Evolutionary conservation across 83 land plant genomes (phyloP).

Genomic region (Picea engelmannii): DNA sequence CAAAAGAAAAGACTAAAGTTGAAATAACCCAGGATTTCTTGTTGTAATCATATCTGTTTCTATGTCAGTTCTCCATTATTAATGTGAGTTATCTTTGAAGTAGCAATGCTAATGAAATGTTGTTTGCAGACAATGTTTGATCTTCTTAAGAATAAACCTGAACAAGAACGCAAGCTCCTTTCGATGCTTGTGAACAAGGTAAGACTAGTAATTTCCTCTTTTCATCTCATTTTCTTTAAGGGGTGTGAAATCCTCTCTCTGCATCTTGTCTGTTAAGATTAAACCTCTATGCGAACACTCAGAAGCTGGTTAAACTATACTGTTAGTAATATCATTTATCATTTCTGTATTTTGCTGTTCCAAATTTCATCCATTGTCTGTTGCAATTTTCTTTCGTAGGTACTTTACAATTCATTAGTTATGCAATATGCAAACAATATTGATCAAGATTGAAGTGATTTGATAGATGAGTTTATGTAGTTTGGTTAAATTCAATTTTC

Average conservation of each 20-base stretch:
- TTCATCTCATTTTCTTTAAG: neutral
- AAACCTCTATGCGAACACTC: neutral
- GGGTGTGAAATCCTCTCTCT: neutral
- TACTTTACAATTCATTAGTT: neutral
- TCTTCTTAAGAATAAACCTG: slow-evolving; percentile 84
- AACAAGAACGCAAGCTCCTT: slow-evolving; percentile 84
- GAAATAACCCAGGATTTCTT: neutral
- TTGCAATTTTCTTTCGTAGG: neutral
- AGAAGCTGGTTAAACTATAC: neutral
- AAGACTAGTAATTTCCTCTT: slow-evolving; percentile 13
- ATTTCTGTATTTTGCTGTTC: neutral
- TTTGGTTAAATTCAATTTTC: slow-evolving; percentile 1
- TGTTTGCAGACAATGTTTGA: slow-evolving; percentile 71
- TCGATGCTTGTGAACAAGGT: slow-evolving; percentile 69
- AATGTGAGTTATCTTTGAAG: neutral
- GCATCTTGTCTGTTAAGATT: neutral
- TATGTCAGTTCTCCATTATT: neutral
- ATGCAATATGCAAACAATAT: neutral
- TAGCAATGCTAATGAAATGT: neutral
- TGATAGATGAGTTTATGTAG: neutral
- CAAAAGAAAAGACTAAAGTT: neutral
- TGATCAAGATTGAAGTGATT: neutral
- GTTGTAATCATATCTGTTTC: neutral
- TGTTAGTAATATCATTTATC: neutral
- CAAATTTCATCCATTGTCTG: neutral